Evolutionary conservation across 164 flowering plant species (phyloP).

Genomic region (Echeveria elegans): DNA sequence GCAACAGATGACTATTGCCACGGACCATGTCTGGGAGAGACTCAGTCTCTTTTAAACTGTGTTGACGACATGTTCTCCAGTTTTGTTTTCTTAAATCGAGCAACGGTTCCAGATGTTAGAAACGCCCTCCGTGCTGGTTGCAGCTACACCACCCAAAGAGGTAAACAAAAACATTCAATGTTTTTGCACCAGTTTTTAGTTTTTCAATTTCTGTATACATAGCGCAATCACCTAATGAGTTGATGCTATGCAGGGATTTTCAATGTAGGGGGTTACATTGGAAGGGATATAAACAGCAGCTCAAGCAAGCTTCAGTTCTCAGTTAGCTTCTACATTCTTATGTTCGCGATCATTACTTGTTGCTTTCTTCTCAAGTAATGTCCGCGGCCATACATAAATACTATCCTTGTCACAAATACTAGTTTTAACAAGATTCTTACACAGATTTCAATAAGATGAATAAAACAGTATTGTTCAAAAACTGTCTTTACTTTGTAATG

Average conservation of each 20-base stretch:
- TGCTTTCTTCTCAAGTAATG: too few relatives aligned
- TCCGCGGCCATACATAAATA: too few relatives aligned
- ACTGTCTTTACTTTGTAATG: too few relatives aligned
- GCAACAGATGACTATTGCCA: slow-evolving; percentile 25
- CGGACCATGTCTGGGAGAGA: slow-evolving; percentile 34
- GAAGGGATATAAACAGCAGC: slow-evolving; percentile 14
- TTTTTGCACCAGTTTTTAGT: neutral
- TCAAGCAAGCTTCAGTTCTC: slow-evolving; percentile 8
- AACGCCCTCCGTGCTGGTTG: slow-evolving; percentile 21
- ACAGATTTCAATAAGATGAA: too few relatives aligned
- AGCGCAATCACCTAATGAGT: neutral
- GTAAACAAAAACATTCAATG: slow-evolving; percentile 10
- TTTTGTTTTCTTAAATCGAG: slow-evolving; percentile 25
- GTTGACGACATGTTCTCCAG: slow-evolving; percentile 15
- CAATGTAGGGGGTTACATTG: slow-evolving; percentile 16
- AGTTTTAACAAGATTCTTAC: too few relatives aligned
- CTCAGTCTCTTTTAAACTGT: slow-evolving; percentile 25
- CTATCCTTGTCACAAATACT: too few relatives aligned
- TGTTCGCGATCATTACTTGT: too few relatives aligned
- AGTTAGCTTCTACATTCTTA: too few relatives aligned
- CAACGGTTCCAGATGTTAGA: slow-evolving; percentile 17
- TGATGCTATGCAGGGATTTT: slow-evolving; percentile 15
- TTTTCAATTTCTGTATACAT: neutral
- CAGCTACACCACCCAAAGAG: slow-evolving; percentile 22
- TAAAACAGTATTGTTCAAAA: too few relatives aligned